Evolutionary conservation across 805 yeast genomes (phyloP).

Genomic region (Candida railenensis): DNA sequence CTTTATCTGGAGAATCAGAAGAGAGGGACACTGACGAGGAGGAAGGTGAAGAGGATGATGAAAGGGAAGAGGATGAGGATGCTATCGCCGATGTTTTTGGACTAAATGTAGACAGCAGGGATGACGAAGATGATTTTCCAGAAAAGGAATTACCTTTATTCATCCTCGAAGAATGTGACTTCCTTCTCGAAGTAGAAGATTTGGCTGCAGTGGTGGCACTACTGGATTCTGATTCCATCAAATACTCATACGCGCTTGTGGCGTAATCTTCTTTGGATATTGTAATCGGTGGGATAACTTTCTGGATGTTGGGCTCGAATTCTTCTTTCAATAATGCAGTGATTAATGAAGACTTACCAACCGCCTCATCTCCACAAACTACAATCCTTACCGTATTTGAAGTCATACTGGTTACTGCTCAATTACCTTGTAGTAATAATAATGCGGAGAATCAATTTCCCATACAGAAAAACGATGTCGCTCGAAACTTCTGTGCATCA

Average conservation of each 20-base stretch:
- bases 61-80: not conserved
- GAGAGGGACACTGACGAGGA: not conserved
- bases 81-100: too few relatives aligned
- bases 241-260: slow-evolving; percentile 26
- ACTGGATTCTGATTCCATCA: not conserved
- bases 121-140: not conserved
- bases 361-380: slow-evolving; percentile 92
- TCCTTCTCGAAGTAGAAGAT: not conserved
- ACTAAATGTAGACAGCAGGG: not conserved
- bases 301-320: slow-evolving; percentile 73
- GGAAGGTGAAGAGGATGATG: not conserved
- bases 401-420: slow-evolving; percentile 12
- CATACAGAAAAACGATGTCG: not conserved
- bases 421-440: not conserved
- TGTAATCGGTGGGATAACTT: slow-evolving; percentile 78
- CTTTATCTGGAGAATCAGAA: not conserved
- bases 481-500: not conserved
- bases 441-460: not conserved
- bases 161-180: not conserved
- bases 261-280: slow-evolving; percentile 69
- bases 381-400: slow-evolving; percentile 70
- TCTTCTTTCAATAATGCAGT: slow-evolving; percentile 80
- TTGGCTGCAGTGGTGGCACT: not conserved
- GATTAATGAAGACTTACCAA: slow-evolving; percentile 79
- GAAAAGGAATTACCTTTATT: not conserved